Evolutionary conservation across 257 asterid genomes (phyloP).

Genomic region (Petunia secreta): DNA sequence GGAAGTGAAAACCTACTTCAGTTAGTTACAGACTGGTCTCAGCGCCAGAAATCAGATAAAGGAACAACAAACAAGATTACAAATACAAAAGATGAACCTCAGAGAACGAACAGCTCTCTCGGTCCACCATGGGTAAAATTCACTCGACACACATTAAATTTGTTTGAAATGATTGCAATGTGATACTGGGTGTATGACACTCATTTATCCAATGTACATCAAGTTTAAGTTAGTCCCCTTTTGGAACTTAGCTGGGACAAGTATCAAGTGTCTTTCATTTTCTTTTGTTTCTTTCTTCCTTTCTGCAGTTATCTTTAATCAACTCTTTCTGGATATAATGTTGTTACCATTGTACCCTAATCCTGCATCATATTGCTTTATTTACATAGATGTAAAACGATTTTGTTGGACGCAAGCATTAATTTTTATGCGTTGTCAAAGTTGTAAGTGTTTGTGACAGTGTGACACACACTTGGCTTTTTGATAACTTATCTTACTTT

Average conservation of each 20-base stretch:
- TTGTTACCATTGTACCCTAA: not conserved
- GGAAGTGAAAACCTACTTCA: slow-evolving; percentile 90
- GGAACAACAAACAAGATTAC: slow-evolving; percentile 38
- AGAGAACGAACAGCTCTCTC: slow-evolving; percentile 34
- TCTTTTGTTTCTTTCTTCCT: slow-evolving; percentile 13
- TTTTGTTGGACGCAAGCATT: not conserved
- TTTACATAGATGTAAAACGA: not conserved
- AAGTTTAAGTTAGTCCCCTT: not conserved
- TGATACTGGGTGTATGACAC: not conserved
- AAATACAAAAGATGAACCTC: slow-evolving; percentile 32
- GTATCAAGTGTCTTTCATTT: not conserved
- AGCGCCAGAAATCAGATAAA: slow-evolving; percentile 36
- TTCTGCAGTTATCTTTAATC: not conserved
- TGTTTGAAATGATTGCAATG: not conserved
- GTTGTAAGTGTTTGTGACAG: not conserved
- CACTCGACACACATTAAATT: not conserved
- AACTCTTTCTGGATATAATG: not conserved
- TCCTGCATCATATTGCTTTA: not conserved
- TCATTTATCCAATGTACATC: not conserved
- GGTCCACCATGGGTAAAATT: slow-evolving; percentile 57
- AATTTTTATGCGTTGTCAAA: not conserved
- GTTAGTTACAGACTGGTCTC: slow-evolving; percentile 64
- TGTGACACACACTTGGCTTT: not conserved
- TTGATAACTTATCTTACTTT: not conserved
- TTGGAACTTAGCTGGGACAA: slow-evolving; percentile 10